phyloP scores from a whole-genome alignment of 73 alveolate genomes.

The Paraurostyla sp. region DNA sequence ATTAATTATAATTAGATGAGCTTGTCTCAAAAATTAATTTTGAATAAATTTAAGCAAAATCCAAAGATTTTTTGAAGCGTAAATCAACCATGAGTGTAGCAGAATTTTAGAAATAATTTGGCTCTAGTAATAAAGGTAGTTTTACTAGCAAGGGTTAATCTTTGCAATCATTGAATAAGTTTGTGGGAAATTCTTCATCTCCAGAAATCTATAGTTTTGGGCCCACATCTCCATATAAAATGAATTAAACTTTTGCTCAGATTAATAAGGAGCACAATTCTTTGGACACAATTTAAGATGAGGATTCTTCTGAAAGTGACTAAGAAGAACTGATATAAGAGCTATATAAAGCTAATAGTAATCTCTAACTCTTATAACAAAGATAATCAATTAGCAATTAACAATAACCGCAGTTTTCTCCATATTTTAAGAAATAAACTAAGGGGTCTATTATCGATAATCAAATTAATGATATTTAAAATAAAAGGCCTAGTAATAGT shows the following conservation, averaged over 20 bases:
- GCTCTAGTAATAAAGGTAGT: not conserved
- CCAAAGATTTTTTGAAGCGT: not conserved
- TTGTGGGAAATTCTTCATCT: too few relatives aligned
- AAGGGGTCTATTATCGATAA: too few relatives aligned
- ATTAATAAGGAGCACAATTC: too few relatives aligned
- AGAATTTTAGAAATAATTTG: not conserved
- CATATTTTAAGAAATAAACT: too few relatives aligned
- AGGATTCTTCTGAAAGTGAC: not conserved
- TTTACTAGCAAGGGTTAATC: not conserved
- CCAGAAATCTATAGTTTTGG: too few relatives aligned
- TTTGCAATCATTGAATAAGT: not conserved
- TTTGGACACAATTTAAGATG: not conserved
- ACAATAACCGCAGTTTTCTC: too few relatives aligned
- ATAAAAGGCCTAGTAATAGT: too few relatives aligned
- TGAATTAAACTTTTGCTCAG: too few relatives aligned
- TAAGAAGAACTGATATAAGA: not conserved
- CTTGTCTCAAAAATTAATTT: conserved; percentile 25
- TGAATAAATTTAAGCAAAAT: not conserved
- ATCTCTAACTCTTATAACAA: too few relatives aligned
- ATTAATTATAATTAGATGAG: not conserved
- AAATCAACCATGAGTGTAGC: conserved; percentile 8
- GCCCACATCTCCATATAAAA: too few relatives aligned
- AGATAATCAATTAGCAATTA: too few relatives aligned
- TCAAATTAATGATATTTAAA: too few relatives aligned
- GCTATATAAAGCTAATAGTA: not conserved